Conservation (phyloP, 2,329 filamentous ascomycete species). For the Exophiala viscosa region DNA sequence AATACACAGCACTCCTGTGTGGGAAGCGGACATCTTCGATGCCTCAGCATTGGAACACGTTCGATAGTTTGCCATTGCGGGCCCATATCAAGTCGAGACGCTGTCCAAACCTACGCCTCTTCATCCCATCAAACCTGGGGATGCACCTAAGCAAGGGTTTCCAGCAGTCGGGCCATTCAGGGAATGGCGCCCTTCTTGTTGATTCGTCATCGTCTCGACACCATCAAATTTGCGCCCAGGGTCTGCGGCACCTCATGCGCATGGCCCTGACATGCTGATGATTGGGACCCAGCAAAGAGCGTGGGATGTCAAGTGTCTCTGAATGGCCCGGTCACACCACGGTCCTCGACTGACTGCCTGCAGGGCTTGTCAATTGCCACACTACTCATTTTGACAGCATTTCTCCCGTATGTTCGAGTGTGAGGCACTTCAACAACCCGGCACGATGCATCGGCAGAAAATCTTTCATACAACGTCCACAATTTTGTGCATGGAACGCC, state of each 20-base stretch:
- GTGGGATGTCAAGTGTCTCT: constrained; percentile 17
- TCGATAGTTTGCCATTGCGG: not conserved
- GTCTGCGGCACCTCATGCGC: constrained; percentile 7
- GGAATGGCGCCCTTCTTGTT: not conserved
- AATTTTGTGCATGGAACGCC: too few relatives aligned
- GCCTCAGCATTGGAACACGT: not conserved
- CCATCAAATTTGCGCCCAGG: constrained; percentile 16
- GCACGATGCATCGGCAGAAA: not conserved
- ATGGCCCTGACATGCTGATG: constrained; percentile 5
- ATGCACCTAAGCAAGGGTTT: not conserved
- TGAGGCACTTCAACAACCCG: not conserved
- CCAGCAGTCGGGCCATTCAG: constrained; percentile 5
- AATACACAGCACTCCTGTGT: not conserved
- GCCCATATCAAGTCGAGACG: not conserved
- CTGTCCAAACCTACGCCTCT: constrained; percentile 2
- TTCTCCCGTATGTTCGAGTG: not conserved
- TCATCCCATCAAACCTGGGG: constrained; percentile 2
- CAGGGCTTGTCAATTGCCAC: not conserved
- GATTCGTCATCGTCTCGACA: constrained; percentile 12
- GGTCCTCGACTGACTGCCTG: not conserved
- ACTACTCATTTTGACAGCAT: not conserved
- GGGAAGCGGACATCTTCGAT: not conserved
- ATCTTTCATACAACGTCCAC: not conserved
- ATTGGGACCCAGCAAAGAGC: constrained; percentile 4
- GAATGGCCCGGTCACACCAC: constrained; percentile 17